These are phyloP conservation scores for Brassica cretica DNA, from an alignment of 345 rosid species.

Conservation along the genomic window DNA sequence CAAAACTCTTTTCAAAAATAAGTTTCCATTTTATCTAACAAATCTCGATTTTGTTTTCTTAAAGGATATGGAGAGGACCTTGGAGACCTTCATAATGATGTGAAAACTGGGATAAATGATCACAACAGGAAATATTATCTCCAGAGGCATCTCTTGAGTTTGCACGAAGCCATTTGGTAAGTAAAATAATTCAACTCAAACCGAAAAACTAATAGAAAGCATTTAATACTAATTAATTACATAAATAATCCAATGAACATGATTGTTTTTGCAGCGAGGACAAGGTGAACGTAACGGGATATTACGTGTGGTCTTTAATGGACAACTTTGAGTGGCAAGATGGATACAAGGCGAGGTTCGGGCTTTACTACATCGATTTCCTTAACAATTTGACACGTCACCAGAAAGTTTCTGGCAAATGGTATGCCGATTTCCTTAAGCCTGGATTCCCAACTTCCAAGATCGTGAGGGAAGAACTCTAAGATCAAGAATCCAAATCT, in stretches of 20 bases:
- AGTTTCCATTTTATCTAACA: not conserved
- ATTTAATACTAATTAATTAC: not conserved
- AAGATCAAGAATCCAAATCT: constrained; percentile 13
- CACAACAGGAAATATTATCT: constrained; percentile 35
- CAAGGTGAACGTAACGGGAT: constrained; percentile 38
- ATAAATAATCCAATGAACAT: not conserved
- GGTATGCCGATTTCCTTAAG: constrained; percentile 35
- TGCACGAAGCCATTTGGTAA: constrained; percentile 37
- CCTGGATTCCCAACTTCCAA: constrained; percentile 13
- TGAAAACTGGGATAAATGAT: constrained; percentile 22
- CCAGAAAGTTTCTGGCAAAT: constrained; percentile 34
- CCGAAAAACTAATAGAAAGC: not conserved
- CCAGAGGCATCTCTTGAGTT: constrained; percentile 34
- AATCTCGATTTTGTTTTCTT: not conserved
- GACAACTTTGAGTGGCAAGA: constrained; percentile 45
- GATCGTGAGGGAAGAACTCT: constrained; percentile 28
- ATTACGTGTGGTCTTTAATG: constrained; percentile 37
- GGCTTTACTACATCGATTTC: constrained; percentile 37
- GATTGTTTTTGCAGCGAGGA: constrained; percentile 17
- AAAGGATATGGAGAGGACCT: constrained; percentile 35
- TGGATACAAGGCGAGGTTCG: constrained; percentile 37
- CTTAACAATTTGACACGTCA: constrained; percentile 33
- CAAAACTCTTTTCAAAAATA: not conserved
- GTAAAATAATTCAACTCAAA: not conserved
- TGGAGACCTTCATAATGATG: not conserved